Evolutionary conservation across 495 filamentous ascomycete species (phyloP), one percentile per base, ranked within the genome.

Genomic region (Penicillium samsonianum): DNA sequence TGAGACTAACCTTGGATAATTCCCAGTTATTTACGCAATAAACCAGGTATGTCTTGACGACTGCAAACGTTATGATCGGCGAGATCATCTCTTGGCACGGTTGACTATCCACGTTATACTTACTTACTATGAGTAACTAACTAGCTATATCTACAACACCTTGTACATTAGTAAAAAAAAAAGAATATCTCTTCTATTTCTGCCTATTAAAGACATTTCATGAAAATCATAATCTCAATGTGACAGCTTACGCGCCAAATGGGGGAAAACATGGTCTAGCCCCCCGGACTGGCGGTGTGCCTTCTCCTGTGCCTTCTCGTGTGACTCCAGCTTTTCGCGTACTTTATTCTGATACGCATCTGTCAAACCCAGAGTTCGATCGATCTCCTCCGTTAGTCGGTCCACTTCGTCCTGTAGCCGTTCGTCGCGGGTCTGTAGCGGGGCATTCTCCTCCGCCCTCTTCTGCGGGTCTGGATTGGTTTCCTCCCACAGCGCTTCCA

Each of bases 401-500:
- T 78, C 74, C 30, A 86, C 76, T 62, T 85, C 81, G 20, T 78
- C 73, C 25, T 80, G 73, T 12, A 86, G 67, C 30, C 66, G 65
- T 61, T 88, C 82, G 56, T 89, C 85, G 46, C 77, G 76, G 4
- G 76, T 77, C 50, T 64, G 63, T 33, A 60, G 53, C 17, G 71
- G 47, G 12, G 58, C 67, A 20, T 67, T 57, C 61, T 78, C 71
- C 53, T 63, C 62, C 56, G 74, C 65, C 44, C 67, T 58, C 0
- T 63, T 58, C 47, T 72, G 60, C 52, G 71, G 59, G 28, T 74
- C 62, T 9, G 76, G 78, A 37, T 81, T 82, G 6, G 81, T 84
- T 58, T 74, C 67, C 47, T 79, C 67, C 88, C 87, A 91, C 19
- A 90, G 47, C 11, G 64, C 71, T 67, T 96, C 90, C 30, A 98